Conservation (phyloP, 2,329 filamentous ascomycete genomes). For the Phialemonium atrogriseum region DNA sequence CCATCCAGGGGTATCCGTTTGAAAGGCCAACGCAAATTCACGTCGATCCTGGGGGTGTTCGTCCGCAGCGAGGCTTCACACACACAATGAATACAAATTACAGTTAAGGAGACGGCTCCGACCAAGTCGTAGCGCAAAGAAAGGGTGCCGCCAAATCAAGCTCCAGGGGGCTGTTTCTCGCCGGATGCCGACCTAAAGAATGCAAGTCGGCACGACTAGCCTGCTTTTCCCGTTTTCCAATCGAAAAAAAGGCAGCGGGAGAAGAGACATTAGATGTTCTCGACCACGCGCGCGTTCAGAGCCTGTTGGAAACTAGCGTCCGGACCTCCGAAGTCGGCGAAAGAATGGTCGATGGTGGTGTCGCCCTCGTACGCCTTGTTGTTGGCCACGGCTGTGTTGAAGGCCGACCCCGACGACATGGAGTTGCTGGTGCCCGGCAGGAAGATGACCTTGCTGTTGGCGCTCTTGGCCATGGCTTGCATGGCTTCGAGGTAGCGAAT, state of each 20-base stretch:
- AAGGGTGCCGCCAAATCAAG: too few species aligned
- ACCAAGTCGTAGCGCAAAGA: too few species aligned
- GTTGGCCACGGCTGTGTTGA: slow-evolving; percentile 35
- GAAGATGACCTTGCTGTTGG: slow-evolving; percentile 84
- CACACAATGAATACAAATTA: background rate
- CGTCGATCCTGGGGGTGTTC: background rate
- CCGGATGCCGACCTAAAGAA: background rate
- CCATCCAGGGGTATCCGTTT: slow-evolving; percentile 2
- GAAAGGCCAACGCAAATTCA: too few species aligned
- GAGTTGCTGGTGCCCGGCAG: slow-evolving; percentile 59
- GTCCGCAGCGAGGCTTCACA: background rate
- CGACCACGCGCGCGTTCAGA: slow-evolving; percentile 72
- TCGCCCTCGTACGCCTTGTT: slow-evolving; percentile 30
- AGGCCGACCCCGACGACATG: slow-evolving; percentile 32
- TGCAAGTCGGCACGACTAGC: too few species aligned
- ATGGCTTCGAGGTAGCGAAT: slow-evolving; percentile 97
- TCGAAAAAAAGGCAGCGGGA: too few species aligned
- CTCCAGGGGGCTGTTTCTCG: too few species aligned
- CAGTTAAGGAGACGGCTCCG: background rate
- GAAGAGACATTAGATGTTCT: slow-evolving; percentile 84
- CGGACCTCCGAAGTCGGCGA: slow-evolving; percentile 42
- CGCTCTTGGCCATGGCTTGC: slow-evolving; percentile 95
- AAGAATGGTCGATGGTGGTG: slow-evolving; percentile 30
- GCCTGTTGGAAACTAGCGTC: slow-evolving; percentile 65
- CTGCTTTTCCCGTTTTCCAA: background rate